Conservation (phyloP, 1,139 yeast species). For the Entelexis paramagnoliae region DNA sequence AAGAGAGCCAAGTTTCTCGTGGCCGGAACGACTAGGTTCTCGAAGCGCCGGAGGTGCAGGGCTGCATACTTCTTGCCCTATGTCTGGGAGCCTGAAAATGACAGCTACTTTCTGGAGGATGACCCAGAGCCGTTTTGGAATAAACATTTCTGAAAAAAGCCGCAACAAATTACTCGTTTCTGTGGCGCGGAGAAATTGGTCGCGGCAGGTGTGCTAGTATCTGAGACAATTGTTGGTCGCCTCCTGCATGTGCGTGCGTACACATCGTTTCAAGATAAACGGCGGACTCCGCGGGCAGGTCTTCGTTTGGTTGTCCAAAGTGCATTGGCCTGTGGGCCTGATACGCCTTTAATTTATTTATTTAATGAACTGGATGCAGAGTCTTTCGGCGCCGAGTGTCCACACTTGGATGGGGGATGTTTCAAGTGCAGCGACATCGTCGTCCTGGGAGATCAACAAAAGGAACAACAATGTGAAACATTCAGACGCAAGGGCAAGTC, state of each 20-base stretch:
- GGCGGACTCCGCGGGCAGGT: too few species aligned
- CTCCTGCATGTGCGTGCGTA: too few species aligned
- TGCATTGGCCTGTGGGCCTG: too few species aligned
- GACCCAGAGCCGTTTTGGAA: conserved; percentile 15
- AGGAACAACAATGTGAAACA: conserved; percentile 1
- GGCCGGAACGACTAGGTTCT: conserved; percentile 14
- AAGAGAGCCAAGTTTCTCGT: conserved; percentile 12
- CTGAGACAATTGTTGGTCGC: neutral
- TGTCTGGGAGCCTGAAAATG: conserved; percentile 13
- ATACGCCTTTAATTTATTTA: too few species aligned
- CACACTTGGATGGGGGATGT: too few species aligned
- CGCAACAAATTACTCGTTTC: neutral
- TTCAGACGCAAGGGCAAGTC: neutral
- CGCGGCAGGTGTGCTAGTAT: neutral
- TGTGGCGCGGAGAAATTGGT: neutral
- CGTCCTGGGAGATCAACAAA: neutral
- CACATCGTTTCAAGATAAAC: neutral
- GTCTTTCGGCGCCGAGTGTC: too few species aligned
- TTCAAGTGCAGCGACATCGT: too few species aligned
- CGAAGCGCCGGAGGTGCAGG: conserved; percentile 1
- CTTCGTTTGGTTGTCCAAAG: too few species aligned
- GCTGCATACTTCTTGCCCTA: conserved; percentile 16
- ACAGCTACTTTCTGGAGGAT: conserved; percentile 9
- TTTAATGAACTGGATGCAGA: too few species aligned
- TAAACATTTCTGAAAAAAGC: conserved; percentile 1